phyloP scores from a whole-genome alignment of 106 monocot genomes.

The Alisma plantagoaquatica region DNA sequence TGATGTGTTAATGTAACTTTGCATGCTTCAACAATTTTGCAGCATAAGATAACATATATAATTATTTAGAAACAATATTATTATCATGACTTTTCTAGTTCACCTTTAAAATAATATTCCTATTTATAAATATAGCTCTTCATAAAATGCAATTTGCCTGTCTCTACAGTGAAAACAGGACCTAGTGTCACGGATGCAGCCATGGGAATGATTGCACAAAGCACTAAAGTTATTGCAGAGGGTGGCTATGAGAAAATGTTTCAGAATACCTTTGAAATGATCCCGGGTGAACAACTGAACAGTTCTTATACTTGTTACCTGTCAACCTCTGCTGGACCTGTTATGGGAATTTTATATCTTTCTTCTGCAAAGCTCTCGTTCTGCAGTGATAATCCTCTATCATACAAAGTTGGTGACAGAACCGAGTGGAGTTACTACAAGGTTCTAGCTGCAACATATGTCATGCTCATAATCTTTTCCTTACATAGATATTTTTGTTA shows the following conservation, averaged over 20 bases:
- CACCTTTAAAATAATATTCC: too few species aligned
- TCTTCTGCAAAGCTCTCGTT: slow-evolving; percentile 32
- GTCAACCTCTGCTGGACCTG: slow-evolving; percentile 34
- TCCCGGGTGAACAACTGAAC: slow-evolving; percentile 28
- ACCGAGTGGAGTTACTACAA: slow-evolving; percentile 41
- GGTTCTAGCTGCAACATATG: too few species aligned
- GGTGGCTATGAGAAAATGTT: slow-evolving; percentile 39
- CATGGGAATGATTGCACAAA: slow-evolving; percentile 26
- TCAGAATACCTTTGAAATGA: slow-evolving; percentile 24
- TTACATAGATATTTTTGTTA: neutral
- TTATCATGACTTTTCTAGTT: too few species aligned
- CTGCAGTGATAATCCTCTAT: slow-evolving; percentile 35
- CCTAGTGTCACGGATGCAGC: slow-evolving; percentile 37
- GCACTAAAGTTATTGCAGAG: slow-evolving; percentile 30
- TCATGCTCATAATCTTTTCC: too few species aligned
- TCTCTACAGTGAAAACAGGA: slow-evolving; percentile 32
- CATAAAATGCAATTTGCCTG: too few species aligned
- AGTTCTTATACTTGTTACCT: slow-evolving; percentile 29
- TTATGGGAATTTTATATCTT: slow-evolving; percentile 32
- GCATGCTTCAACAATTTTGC: too few species aligned
- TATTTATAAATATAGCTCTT: too few species aligned
- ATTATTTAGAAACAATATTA: too few species aligned
- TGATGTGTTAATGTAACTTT: too few species aligned
- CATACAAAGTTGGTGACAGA: slow-evolving; percentile 34
- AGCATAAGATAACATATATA: too few species aligned